Percentiles rank a stretch among this genome's conserved stretches.
Conservation (phyloP, 495 filamentous ascomycete genomes). For the Talaromyces wortmannii region DNA sequence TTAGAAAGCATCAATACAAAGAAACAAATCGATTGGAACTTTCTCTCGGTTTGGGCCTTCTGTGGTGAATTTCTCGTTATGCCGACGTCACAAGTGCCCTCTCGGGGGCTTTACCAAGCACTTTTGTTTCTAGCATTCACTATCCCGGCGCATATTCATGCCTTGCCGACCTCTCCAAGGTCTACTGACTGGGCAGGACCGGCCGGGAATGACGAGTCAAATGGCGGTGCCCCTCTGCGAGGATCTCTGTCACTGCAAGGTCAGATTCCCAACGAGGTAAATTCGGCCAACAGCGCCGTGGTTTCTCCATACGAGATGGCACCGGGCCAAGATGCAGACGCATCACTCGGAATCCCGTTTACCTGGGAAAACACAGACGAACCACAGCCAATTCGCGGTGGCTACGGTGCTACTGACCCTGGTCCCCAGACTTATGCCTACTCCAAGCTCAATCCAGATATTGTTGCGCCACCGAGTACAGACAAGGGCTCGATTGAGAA, state of each 20-base stretch:
- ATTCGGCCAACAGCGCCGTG: not conserved
- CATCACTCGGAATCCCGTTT: slow-evolving; percentile 45
- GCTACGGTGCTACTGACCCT: slow-evolving; percentile 39
- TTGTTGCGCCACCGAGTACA: slow-evolving; percentile 47
- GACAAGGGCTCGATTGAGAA: slow-evolving; percentile 46
- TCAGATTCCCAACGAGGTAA: not conserved
- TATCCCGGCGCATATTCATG: not conserved
- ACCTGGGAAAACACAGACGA: slow-evolving; percentile 44
- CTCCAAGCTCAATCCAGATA: slow-evolving; percentile 48
- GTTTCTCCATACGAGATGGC: slow-evolving; percentile 17
- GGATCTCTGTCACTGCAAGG: not conserved
- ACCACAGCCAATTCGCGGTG: slow-evolving; percentile 54
- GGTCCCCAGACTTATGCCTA: slow-evolving; percentile 43
- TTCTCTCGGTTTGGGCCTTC: too few species aligned
- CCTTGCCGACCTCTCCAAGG: not conserved
- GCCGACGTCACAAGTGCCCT: not conserved
- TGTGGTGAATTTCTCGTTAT: too few species aligned
- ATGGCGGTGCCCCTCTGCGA: not conserved
- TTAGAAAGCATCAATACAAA: too few species aligned
- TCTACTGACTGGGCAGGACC: not conserved
- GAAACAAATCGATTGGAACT: too few species aligned
- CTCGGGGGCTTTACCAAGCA: not conserved
- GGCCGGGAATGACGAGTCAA: not conserved
- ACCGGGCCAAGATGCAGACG: slow-evolving; percentile 40
- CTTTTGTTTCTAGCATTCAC: not conserved